Conservation (phyloP, 1,284 basidiomycete genomes). For the Rhizoctonia solani region DNA sequence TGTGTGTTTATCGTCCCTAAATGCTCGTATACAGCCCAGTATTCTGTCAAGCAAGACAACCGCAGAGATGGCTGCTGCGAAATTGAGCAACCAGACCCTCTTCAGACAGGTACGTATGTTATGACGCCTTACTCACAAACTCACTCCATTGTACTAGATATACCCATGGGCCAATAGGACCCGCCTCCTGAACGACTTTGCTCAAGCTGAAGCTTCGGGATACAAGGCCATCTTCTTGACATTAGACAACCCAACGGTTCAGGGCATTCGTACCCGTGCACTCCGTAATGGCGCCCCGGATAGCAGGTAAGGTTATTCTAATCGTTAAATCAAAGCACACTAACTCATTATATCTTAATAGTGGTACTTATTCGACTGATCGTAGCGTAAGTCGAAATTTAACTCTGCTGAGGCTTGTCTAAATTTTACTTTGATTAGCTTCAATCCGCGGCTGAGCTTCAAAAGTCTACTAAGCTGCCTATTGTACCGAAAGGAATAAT, state of each 20-base stretch:
- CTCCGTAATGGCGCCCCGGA: conserved; percentile 38
- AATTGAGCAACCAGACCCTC: background rate
- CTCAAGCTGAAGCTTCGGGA: background rate
- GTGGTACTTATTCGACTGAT: conserved; percentile 14
- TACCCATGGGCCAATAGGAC: conserved; percentile 21
- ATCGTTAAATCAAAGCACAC: background rate
- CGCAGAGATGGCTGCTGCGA: conserved; percentile 11
- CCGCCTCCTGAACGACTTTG: conserved; percentile 2
- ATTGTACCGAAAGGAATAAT: conserved; percentile 43
- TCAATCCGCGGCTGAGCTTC: background rate
- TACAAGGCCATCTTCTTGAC: conserved; percentile 27
- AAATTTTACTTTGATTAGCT: background rate
- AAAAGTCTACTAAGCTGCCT: background rate
- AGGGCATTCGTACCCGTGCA: conserved; percentile 43
- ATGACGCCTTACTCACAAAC: too few species aligned
- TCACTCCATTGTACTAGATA: background rate
- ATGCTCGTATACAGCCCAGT: background rate
- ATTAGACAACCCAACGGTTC: conserved; percentile 44
- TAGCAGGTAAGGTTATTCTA: conserved; percentile 8
- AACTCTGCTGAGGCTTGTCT: background rate
- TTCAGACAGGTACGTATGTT: conserved; percentile 6
- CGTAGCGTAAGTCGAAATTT: conserved; percentile 17
- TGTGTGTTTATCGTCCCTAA: background rate
- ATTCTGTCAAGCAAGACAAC: conserved; percentile 19
- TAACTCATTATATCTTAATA: background rate